Percentiles rank a stretch among this genome's conserved stretches.
phyloP scores from a whole-genome alignment of 75 land plant genomes.

The Cupressus sempervirens region DNA sequence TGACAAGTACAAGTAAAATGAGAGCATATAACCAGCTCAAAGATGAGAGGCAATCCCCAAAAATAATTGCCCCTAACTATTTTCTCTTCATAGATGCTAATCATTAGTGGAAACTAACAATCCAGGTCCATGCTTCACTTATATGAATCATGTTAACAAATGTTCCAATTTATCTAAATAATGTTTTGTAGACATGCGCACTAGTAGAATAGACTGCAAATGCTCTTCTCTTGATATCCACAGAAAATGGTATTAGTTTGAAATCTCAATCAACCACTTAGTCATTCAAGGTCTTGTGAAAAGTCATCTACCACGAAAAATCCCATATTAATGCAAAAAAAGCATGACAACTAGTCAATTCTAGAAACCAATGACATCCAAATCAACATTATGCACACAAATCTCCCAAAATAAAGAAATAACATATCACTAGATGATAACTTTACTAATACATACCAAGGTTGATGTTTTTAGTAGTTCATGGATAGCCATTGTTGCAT shows the following conservation, averaged over 20 bases:
- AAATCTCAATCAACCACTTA: slow-evolving; percentile 13
- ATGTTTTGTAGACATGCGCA: not conserved
- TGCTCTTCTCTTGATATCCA: not conserved
- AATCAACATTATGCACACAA: not conserved
- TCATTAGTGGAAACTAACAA: not conserved
- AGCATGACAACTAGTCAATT: not conserved
- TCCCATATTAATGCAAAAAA: not conserved
- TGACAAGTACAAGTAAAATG: not conserved
- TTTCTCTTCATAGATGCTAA: not conserved
- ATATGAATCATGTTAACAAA: not conserved
- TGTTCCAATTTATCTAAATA: not conserved
- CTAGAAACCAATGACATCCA: not conserved
- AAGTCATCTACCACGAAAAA: slow-evolving; percentile 26
- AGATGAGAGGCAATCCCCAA: not conserved
- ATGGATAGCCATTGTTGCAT: slow-evolving; percentile 96
- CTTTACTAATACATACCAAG: slow-evolving; percentile 47
- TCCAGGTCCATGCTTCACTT: not conserved
- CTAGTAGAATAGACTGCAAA: not conserved
- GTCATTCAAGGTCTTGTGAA: slow-evolving; percentile 35
- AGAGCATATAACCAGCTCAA: not conserved
- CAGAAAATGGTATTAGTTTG: not conserved
- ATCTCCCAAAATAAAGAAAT: not conserved
- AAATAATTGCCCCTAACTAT: not conserved
- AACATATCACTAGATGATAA: not conserved
- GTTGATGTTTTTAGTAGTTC: slow-evolving; percentile 89